These are phyloP conservation scores for Wakefieldia striispora DNA, from an alignment of 768 basidiomycete species.

Conservation along the genomic window DNA sequence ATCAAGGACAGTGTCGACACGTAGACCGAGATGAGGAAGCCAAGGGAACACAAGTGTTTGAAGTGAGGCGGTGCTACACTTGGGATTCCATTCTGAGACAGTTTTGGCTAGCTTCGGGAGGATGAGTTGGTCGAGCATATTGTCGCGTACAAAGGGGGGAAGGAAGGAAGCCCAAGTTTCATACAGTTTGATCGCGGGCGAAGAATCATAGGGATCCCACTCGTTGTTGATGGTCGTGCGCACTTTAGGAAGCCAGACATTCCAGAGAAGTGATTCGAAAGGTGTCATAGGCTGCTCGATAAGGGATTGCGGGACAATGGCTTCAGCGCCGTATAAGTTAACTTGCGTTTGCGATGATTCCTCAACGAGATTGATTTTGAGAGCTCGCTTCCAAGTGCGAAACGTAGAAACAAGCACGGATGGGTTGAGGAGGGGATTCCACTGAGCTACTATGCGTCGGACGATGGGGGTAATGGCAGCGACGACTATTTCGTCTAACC, in stretches of 20 bases:
- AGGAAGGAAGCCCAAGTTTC: slow-evolving; percentile 87
- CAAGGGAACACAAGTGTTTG: slow-evolving; percentile 91
- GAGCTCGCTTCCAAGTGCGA: slow-evolving; percentile 63
- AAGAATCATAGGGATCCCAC: slow-evolving; percentile 75
- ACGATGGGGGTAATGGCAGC: slow-evolving; percentile 85
- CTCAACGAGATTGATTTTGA: slow-evolving; percentile 55
- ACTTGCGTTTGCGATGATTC: slow-evolving; percentile 45
- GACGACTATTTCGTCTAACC: slow-evolving; percentile 89
- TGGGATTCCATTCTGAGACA: slow-evolving; percentile 79
- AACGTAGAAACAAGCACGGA: slow-evolving; percentile 61
- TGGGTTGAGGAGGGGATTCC: slow-evolving; percentile 86
- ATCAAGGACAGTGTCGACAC: slow-evolving; percentile 81
- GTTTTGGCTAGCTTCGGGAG: slow-evolving; percentile 89
- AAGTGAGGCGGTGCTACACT: slow-evolving; percentile 55
- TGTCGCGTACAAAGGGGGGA: slow-evolving; percentile 90
- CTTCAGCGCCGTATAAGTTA: slow-evolving; percentile 55
- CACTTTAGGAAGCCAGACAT: slow-evolving; percentile 93
- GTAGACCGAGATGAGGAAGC: slow-evolving; percentile 83
- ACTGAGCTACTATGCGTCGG: slow-evolving; percentile 67
- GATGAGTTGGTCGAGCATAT: slow-evolving; percentile 92
- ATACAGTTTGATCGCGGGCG: slow-evolving; percentile 77
- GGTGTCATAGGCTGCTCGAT: slow-evolving; percentile 80
- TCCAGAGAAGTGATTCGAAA: slow-evolving; percentile 93
- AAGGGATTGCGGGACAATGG: slow-evolving; percentile 28
- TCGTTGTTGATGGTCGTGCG: slow-evolving; percentile 93